Base-by-base conservation (phyloP, 768 basidiomycete genomes). In the Tulasnella sp. region DNA sequence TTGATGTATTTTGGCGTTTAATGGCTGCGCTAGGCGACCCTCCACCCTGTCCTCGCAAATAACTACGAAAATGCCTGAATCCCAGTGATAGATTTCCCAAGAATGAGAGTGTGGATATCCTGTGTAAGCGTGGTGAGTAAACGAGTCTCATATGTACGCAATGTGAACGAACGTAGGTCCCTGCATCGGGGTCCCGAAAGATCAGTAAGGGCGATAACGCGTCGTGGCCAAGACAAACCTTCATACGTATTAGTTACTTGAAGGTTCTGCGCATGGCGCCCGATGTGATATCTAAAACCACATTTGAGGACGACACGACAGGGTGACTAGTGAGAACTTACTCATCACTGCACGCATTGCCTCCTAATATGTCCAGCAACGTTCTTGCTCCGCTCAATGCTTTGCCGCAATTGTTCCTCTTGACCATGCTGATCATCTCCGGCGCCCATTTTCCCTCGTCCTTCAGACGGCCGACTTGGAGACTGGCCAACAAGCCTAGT, bases 211-310 rank as follows among this genome's bases (percentile, higher is more conserved):
- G 45, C 15, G 25, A 42, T 35, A 39, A 50, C 45, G 40, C 21
- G 34, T 34, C 11, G 21, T 35, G 8, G 12, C 14, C 37, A 54
- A 54, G 41, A 40, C 32, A 61, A 67, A 76, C 88, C 92, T 74
- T 96, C 92, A 66, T 96, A 96, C 0, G 92, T 97, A 63, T 92
- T 92, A 6, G 90, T 83, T n/a, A 97, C 85, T 66, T 98, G 93
- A 59, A 96, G 67, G 69, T 97, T 98, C 0, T 86, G 86, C 7
- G 88, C 92, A 71, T 97, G 93, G 32, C 94, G 73, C n/a, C 88
- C 89, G 53, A 98, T 82, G 66, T 91, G 88, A 66, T 92, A 96
- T 68, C 88, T 92, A 59, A 23, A 0, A 34, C 27, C 14, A 27
- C 23, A 8, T n/a, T 39, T 4, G 49, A 59, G n/a, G 3, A 6